A percentile compares a stretch with the other conserved stretches of the same genome.
phyloP scores from a whole-genome alignment of 768 basidiomycete species.

The Lactarius tabidus region DNA sequence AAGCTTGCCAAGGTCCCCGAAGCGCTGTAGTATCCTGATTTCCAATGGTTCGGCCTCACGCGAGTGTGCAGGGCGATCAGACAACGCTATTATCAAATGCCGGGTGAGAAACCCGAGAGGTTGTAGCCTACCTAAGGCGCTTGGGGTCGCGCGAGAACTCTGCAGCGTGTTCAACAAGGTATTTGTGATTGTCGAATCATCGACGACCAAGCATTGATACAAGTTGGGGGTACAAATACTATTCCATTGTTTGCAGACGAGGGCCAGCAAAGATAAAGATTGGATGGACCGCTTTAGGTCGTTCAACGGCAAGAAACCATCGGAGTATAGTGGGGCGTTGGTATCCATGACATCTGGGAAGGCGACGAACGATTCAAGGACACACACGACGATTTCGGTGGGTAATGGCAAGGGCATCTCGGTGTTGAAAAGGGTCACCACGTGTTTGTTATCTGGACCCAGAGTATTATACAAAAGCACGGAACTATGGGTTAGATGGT shows the following conservation, averaged over 20 bases:
- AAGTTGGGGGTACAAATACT: constrained; percentile 10
- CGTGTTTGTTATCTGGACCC: constrained; percentile 3
- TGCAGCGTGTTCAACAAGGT: constrained; percentile 9
- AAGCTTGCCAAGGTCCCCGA: constrained; percentile 16
- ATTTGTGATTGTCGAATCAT: background rate
- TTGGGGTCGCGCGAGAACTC: background rate
- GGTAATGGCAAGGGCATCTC: constrained; percentile 12
- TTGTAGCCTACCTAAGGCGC: background rate
- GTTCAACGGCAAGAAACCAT: background rate
- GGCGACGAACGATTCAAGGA: constrained; percentile 8
- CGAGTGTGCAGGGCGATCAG: constrained; percentile 3
- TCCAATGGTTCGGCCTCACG: background rate
- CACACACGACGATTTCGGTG: constrained; percentile 6
- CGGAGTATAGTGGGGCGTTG: background rate
- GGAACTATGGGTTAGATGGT: background rate
- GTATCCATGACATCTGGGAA: constrained; percentile 5
- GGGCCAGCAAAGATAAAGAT: background rate
- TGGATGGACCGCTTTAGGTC: constrained; percentile 9
- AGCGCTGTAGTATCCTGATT: constrained; percentile 6
- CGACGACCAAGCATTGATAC: constrained; percentile 15
- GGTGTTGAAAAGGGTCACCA: background rate
- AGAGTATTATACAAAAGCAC: background rate
- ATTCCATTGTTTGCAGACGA: constrained; percentile 22
- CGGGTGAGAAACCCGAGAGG: constrained; percentile 12
- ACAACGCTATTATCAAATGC: constrained; percentile 17